A percentile compares a stretch with the other conserved stretches of the same genome.
phyloP scores from a whole-genome alignment of 257 asterid species.

The Solanum commersonii region DNA sequence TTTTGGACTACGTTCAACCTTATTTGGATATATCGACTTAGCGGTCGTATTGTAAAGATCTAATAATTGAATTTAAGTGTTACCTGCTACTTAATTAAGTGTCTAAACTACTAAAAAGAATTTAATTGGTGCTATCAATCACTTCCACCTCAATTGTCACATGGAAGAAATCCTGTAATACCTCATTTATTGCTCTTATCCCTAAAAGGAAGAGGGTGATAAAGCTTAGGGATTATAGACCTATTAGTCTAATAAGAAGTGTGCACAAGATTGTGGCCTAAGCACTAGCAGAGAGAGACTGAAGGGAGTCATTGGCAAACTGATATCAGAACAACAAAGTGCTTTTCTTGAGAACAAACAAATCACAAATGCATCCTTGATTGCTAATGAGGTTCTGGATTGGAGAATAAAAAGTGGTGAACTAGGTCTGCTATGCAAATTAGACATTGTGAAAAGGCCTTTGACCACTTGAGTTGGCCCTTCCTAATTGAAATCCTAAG shows the following conservation, averaged over 20 bases:
- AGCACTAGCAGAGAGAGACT: neutral
- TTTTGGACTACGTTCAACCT: neutral
- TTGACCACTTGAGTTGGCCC: neutral
- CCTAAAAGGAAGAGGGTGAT: neutral
- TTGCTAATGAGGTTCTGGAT: neutral
- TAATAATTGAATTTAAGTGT: neutral
- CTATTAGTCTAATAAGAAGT: neutral
- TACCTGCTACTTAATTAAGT: neutral
- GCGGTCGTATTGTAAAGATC: neutral
- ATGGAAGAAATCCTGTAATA: no score
- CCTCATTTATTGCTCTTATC: neutral
- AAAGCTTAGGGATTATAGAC: neutral
- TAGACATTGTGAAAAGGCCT: neutral
- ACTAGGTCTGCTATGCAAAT: neutral
- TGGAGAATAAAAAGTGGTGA: neutral
- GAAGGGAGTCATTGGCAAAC: neutral
- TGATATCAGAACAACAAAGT: neutral
- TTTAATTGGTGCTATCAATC: neutral
- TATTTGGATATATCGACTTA: neutral
- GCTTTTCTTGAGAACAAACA: neutral
- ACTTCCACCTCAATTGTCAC: neutral
- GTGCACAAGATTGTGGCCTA: neutral
- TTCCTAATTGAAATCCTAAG: neutral
- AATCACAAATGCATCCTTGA: neutral
- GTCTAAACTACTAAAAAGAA: neutral